Conservation (phyloP, 1,139 yeast species). For the Yamadazyma kanchanaburiensis region DNA sequence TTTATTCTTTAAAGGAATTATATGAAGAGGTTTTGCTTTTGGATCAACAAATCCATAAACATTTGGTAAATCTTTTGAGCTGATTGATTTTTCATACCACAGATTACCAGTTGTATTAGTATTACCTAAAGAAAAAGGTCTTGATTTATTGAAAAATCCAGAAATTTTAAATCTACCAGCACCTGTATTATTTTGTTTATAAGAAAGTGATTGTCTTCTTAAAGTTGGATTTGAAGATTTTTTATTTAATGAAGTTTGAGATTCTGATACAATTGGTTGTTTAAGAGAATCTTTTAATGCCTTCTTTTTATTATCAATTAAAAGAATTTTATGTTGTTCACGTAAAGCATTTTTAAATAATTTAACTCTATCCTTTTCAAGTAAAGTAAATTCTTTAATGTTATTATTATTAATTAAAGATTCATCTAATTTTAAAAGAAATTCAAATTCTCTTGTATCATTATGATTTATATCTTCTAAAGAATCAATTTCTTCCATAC, state of each 20-base stretch:
- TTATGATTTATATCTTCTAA: constrained; percentile 23
- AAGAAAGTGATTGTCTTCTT: constrained; percentile 41
- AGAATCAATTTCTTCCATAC: constrained; percentile 30
- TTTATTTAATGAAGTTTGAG: constrained; percentile 18
- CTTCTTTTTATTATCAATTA: constrained; percentile 35
- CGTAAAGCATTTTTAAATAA: constrained; percentile 31
- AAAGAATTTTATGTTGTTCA: constrained; percentile 34
- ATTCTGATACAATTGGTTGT: constrained; percentile 4
- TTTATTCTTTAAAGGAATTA: constrained; percentile 51
- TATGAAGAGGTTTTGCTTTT: constrained; percentile 54
- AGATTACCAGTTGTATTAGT: constrained; percentile 6
- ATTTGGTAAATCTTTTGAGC: constrained; percentile 59
- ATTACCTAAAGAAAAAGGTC: constrained; percentile 26
- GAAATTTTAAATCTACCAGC: constrained; percentile 45
- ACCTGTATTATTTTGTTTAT: constrained; percentile 29
- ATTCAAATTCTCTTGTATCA: constrained; percentile 45
- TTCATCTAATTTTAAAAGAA: constrained; percentile 42
- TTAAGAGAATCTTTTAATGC: constrained; percentile 16
- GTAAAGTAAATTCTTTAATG: constrained; percentile 23
- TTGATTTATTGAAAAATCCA: constrained; percentile 39
- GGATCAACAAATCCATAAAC: constrained; percentile 37
- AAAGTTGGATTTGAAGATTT: constrained; percentile 31
- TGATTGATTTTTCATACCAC: constrained; percentile 43
- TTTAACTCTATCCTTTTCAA: constrained; percentile 25
- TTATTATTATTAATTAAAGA: constrained; percentile 25